Base-by-base conservation (phyloP, 768 basidiomycete species). In the Leucosporidium scottii region DNA sequence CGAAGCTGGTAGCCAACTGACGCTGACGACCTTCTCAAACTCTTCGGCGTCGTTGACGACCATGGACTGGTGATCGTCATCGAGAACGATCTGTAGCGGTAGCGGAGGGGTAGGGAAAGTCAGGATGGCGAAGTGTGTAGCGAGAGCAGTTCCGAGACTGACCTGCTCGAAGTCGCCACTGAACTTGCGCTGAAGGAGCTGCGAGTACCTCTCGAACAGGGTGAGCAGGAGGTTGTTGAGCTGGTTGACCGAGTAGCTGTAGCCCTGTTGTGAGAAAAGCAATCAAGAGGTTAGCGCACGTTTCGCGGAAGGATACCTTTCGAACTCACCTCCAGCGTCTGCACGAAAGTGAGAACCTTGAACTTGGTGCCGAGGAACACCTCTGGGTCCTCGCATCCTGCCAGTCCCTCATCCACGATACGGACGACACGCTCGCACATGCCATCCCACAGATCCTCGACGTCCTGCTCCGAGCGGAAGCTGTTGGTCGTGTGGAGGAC, bases 401-500 rank as follows among this genome's bases (percentile, higher is more conserved):
- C 82, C 61, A 98, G 80, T 2, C 88, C 85, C n/a, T 81, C 80
- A 44, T 88, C 85, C 25, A 98, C 86, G 1, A 86, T 86, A 31
- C 83, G 82, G 3, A 87, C 85, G 17, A 98, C 82, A 31, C 88
- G 84, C 18, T 82, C 78, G 61, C 93, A 84, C 64, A 97, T 84
- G 18, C 85, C 85, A 70, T 94, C 90, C 94, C 94, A 98, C 15
- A 99, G 84, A 65, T 93, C 92, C 72, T 98, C 93, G 3, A 98
- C 87, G 71, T 98, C 92, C 55, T 86, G 83, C 72, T 87, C 84
- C 21, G 89, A 90, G n/a, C 96, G 85, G 80, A 99, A 99, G 27
- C 59, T 67, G 50, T 87, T 86, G 15, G 93, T 91, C 0, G 91
- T 91, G 72, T 87, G 85, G 10, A 97, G 83, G 0, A 99, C 93